Percentiles rank a stretch among this genome's conserved stretches.
Evolutionary conservation across 2,329 filamentous ascomycete species (phyloP).

Genomic region (Ambrosiella cleistominuta): DNA sequence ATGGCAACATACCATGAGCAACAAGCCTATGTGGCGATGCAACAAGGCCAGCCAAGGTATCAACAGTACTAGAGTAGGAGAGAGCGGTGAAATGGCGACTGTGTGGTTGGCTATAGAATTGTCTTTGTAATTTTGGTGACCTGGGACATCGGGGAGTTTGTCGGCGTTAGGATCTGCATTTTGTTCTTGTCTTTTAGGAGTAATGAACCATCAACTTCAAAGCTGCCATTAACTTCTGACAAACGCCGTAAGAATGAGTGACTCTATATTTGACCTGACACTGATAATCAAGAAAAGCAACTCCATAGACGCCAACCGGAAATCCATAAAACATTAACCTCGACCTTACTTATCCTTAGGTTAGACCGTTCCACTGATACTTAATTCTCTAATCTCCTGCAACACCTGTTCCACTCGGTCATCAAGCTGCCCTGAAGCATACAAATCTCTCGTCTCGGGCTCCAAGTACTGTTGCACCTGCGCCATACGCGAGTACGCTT

Average conservation of each 20-base stretch:
- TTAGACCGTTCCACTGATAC: conserved; percentile 60
- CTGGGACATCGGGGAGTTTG: no score
- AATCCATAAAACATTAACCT: not conserved
- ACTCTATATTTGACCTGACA: not conserved
- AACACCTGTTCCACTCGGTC: conserved; percentile 84
- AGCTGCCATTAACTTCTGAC: no score
- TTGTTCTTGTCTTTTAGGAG: no score
- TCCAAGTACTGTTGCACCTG: conserved; percentile 98
- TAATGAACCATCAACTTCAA: no score
- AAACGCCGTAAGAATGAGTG: not conserved
- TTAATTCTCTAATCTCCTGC: conserved; percentile 91
- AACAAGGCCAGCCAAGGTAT: no score
- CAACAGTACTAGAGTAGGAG: no score
- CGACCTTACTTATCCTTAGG: not conserved
- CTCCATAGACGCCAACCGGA: not conserved
- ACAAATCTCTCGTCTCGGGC: conserved; percentile 86
- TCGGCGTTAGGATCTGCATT: no score
- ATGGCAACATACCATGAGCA: not conserved
- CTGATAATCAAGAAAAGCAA: not conserved
- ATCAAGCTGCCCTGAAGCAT: conserved; percentile 84
- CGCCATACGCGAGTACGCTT: conserved; percentile 94
- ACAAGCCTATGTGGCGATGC: not conserved
- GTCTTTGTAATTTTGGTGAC: no score
- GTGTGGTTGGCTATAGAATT: no score
- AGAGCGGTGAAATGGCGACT: no score